These are phyloP conservation scores for Cyclotella choctawhatcheeana DNA, from an alignment of 108 stramenopile species.

Conservation along the genomic window DNA sequence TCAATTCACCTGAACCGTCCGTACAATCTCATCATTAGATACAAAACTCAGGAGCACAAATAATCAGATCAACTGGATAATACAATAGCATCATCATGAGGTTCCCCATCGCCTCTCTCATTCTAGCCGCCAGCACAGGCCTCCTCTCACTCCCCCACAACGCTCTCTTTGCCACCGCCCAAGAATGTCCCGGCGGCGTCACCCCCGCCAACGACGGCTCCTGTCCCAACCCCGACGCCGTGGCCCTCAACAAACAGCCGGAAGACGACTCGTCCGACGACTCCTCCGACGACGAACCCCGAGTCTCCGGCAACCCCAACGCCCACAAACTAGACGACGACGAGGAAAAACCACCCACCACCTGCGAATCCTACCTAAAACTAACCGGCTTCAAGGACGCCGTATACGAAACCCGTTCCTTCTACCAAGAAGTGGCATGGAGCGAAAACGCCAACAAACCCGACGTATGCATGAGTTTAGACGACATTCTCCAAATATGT, in stretches of 20 bases:
- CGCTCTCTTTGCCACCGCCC: conserved; percentile 10
- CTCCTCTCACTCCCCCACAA: conserved; percentile 13
- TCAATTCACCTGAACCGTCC: too few relatives aligned
- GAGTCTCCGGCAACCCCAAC: conserved; percentile 31
- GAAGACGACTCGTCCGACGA: conserved; percentile 18
- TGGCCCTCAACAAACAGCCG: too few relatives aligned
- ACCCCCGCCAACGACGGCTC: conserved; percentile 22
- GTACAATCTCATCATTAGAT: too few relatives aligned
- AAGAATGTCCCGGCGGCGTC: conserved; percentile 38
- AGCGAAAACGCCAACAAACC: conserved; percentile 56
- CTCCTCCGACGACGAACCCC: conserved; percentile 22
- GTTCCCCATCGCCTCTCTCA: conserved; percentile 39
- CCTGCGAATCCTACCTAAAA: conserved; percentile 52
- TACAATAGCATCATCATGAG: conserved; percentile 41
- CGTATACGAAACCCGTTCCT: conserved; percentile 36
- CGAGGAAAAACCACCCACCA: conserved; percentile 53
- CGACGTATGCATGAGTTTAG: conserved; percentile 76
- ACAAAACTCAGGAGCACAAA: too few relatives aligned
- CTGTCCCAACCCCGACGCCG: conserved; percentile 38
- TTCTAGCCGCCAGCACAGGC: conserved; percentile 33
- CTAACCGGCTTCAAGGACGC: conserved; percentile 51
- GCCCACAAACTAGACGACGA: conserved; percentile 52
- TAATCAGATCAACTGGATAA: too few relatives aligned
- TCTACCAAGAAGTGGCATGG: conserved; percentile 56
- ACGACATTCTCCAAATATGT: conserved; percentile 79